Evolutionary conservation across 768 basidiomycete genomes (phyloP), one percentile per base, ranked within the genome.

Genomic region (Lentinus brumalis): DNA sequence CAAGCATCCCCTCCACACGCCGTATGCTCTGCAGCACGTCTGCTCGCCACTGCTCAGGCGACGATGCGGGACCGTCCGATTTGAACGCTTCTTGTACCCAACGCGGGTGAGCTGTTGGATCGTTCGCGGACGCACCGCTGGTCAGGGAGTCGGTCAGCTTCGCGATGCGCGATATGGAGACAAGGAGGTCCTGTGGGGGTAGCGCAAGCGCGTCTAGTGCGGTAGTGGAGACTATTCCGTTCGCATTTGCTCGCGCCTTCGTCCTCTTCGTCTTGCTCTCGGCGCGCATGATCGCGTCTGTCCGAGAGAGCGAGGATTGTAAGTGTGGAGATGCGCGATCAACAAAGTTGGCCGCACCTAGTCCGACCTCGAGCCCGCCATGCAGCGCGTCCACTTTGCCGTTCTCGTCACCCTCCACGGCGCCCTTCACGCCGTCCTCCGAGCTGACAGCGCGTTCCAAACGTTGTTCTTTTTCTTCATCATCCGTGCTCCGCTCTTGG

Each of bases 141-240:
- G 56, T 59, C 49, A 63, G 57, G 21, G 57, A 53, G 29, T 54
- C 53, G 50, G 59, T 54, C 3, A 63, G 57, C 44, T 59, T 45
- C 11, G 62, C 57, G 30, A 63, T 59, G 11, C 57, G 57, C n/a
- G 62, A 63, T 53, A 63, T 63, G 40, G 62, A 63, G 50, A 50
- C 57, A 38, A 63, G 57, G 35, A 63, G 62, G 45, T 63, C 62
- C 16, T 59, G 53, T 8, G 62, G 53, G 9, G 61, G 29, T 41
- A 47, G 45, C n/a, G 52, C 47, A 32, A 44, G 29, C 40, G 53
- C 30, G 4, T 51, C 47, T 38, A 41, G 16, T n/a, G 29, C 2
- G 18, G 50, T 32, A 5, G 57, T 30, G 18, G 52, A 49, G 50
- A 53, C 53, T 52, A 42, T 58, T 30, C 58, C 61, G 32, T 55